These are phyloP conservation scores for Zychaea mexicana DNA, from an alignment of 371 early-diverging fungal species.

Conservation along the genomic window DNA sequence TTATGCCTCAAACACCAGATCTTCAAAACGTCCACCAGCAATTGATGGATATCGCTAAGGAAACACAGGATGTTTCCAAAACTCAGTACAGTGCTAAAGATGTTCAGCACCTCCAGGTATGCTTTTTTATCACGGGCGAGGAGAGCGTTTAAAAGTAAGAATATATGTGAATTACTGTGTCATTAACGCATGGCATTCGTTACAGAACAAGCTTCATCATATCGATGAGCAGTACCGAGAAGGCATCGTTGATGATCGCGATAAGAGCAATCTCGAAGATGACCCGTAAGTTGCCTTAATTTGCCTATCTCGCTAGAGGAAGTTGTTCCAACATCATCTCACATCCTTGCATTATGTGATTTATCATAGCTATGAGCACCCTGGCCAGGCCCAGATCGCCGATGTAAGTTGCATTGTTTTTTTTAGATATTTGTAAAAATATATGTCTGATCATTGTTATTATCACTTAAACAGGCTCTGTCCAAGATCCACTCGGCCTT, in stretches of 20 bases:
- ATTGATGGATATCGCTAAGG: constrained; percentile 41
- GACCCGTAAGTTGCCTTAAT: constrained; percentile 15
- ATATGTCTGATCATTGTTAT: background rate
- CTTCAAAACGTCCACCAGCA: constrained; percentile 36
- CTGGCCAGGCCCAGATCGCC: constrained; percentile 42
- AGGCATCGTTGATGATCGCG: constrained; percentile 22
- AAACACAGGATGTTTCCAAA: constrained; percentile 33
- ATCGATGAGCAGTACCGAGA: constrained; percentile 28
- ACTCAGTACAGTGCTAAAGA: constrained; percentile 33
- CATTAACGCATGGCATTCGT: no score
- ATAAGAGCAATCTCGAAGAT: constrained; percentile 10
- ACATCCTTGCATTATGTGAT: no score
- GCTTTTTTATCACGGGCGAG: no score
- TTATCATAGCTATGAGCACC: constrained; percentile 38
- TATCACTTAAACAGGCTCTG: background rate
- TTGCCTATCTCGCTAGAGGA: no score
- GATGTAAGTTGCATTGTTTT: constrained; percentile 14
- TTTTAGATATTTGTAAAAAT: background rate
- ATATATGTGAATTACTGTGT: no score
- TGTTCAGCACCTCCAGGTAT: constrained; percentile 35
- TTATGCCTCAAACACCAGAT: constrained; percentile 8
- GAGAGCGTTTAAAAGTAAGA: no score
- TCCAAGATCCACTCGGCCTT: background rate
- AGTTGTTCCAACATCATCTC: no score
- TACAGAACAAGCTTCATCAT: constrained; percentile 30